Percentiles rank a stretch among this genome's conserved stretches.
These are phyloP conservation scores for Clathrus columnatus DNA, from an alignment of 768 basidiomycete species.

Conservation along the genomic window DNA sequence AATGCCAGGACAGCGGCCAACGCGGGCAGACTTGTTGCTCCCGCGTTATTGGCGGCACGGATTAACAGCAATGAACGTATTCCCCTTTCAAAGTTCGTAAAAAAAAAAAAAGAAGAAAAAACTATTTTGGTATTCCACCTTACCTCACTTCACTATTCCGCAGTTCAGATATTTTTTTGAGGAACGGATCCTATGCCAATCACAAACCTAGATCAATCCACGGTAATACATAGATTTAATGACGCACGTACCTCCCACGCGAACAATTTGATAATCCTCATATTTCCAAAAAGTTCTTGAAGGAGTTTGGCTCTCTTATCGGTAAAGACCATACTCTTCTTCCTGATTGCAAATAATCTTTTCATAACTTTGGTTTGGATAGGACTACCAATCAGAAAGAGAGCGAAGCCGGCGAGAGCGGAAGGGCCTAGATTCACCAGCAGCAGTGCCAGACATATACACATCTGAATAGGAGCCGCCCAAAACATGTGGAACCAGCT, in stretches of 20 bases:
- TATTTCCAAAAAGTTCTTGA: conserved; percentile 82
- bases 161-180: conserved; percentile 61
- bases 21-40: conserved; percentile 63
- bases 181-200: conserved; percentile 47
- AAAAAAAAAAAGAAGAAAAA: conserved; percentile 1
- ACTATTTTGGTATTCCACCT: conserved; percentile 22
- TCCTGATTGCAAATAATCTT: conserved; percentile 55
- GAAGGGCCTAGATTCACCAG: conserved; percentile 61
- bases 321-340: conserved; percentile 61
- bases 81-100: conserved; percentile 29
- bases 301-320: conserved; percentile 85
- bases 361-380: conserved; percentile 69
- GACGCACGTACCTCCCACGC: conserved; percentile 63
- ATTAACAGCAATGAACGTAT: conserved; percentile 60
- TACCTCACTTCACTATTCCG: conserved; percentile 65
- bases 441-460: conserved; percentile 67
- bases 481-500: conserved; percentile 77
- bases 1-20: conserved; percentile 64
- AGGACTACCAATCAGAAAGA: conserved; percentile 66
- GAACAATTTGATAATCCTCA: conserved; percentile 91
- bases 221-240: not conserved
- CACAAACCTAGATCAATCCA: conserved; percentile 17
- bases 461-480: conserved; percentile 69
- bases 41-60: conserved; percentile 57
- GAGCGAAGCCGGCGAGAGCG: conserved; percentile 45